phyloP scores from a whole-genome alignment of 2,329 filamentous ascomycete genomes.

The Curvularia sp. region DNA sequence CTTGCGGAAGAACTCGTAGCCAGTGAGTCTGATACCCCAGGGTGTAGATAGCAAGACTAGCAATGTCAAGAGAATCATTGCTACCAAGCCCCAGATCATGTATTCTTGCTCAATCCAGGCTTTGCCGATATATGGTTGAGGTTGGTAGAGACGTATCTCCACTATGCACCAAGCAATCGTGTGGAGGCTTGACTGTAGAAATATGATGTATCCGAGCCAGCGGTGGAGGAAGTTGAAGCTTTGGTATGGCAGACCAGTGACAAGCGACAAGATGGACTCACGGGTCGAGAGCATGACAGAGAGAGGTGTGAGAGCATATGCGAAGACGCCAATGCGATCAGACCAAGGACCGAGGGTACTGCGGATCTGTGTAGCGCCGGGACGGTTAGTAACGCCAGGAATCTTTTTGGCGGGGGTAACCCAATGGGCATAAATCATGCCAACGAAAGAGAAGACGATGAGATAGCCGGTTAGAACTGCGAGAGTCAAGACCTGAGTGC shows the following conservation, averaged over 20 bases:
- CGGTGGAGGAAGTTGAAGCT: constrained; percentile 69
- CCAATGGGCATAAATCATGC: constrained; percentile 73
- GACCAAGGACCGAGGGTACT: constrained; percentile 71
- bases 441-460: constrained; percentile 68
- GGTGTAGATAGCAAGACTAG: constrained; percentile 67
- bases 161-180: constrained; percentile 75
- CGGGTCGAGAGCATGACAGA: constrained; percentile 71
- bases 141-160: constrained; percentile 72
- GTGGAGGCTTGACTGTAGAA: constrained; percentile 71
- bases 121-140: constrained; percentile 67
- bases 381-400: constrained; percentile 56
- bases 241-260: constrained; percentile 78
- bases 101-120: constrained; percentile 70
- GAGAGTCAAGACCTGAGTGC: constrained; percentile 71
- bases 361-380: constrained; percentile 68
- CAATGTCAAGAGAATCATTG: constrained; percentile 68
- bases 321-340: constrained; percentile 73
- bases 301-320: constrained; percentile 76
- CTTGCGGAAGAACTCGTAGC: constrained; percentile 81
- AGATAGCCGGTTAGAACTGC: constrained; percentile 67
- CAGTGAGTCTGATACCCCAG: constrained; percentile 68
- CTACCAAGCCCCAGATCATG: constrained; percentile 76
- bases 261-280: constrained; percentile 72
- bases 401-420: constrained; percentile 68
- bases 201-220: constrained; percentile 77